Evolutionary conservation across 495 filamentous ascomycete genomes (phyloP).

Genomic region (Hamigera avellanea): DNA sequence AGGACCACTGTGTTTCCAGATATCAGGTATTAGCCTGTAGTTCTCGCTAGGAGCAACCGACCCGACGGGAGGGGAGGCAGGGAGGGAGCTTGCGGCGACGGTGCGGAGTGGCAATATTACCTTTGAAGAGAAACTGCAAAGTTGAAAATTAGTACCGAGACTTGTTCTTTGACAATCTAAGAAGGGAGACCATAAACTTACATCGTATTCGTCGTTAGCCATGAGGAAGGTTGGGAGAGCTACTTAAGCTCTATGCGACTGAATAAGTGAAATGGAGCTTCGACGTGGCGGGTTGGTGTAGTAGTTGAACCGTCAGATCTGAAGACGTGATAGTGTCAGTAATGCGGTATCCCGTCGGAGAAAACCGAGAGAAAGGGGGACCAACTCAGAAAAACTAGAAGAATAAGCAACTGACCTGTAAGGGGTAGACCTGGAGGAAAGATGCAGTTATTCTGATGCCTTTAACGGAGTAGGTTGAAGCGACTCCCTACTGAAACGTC

Average conservation of each 20-base stretch:
- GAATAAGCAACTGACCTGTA: neutral
- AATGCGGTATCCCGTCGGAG: neutral
- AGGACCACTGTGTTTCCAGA: constrained; percentile 62
- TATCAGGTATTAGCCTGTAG: constrained; percentile 12
- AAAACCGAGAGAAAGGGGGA: neutral
- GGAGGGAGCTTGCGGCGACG: constrained; percentile 8
- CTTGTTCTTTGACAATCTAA: constrained; percentile 6
- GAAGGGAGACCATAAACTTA: constrained; percentile 41
- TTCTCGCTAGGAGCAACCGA: neutral
- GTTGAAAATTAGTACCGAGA: constrained; percentile 10
- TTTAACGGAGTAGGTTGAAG: constrained; percentile 2
- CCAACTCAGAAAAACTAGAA: neutral
- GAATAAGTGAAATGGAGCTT: constrained; percentile 3
- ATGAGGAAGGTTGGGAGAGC: constrained; percentile 38
- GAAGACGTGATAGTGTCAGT: neutral
- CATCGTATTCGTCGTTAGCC: constrained; percentile 99
- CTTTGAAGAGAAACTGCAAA: constrained; percentile 96
- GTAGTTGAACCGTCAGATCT: too few species aligned
- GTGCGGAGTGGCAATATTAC: constrained; percentile 39
- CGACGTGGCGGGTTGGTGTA: neutral
- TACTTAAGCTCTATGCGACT: constrained; percentile 8
- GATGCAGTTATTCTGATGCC: constrained; percentile 23
- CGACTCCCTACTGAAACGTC: constrained; percentile 3
- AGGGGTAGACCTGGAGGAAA: constrained; percentile 7
- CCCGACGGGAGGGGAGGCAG: constrained; percentile 2